A percentile compares a stretch with the other conserved stretches of the same genome.
Evolutionary conservation across 768 basidiomycete species (phyloP).

Genomic region (Tremella mesenterica): DNA sequence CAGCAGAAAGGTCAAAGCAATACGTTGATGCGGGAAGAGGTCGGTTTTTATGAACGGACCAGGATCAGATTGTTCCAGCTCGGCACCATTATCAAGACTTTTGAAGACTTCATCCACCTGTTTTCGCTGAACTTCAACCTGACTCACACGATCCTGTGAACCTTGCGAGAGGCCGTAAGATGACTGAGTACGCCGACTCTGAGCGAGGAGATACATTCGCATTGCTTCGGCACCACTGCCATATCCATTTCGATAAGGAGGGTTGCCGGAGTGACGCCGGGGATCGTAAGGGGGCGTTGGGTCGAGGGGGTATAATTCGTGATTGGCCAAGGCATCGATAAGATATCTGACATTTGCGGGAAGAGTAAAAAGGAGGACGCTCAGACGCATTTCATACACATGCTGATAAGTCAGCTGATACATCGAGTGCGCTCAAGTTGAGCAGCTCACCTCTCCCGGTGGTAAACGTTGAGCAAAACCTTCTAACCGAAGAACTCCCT

Average conservation of each 20-base stretch:
- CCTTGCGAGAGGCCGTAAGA: neutral
- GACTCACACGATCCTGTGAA: constrained; percentile 51
- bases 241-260: constrained; percentile 83
- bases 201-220: constrained; percentile 11
- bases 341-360: constrained; percentile 85
- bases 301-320: constrained; percentile 66
- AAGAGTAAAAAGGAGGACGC: constrained; percentile 83
- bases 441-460: neutral
- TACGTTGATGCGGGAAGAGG: constrained; percentile 96
- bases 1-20: constrained; percentile 87
- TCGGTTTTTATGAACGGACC: constrained; percentile 60
- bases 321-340: constrained; percentile 62
- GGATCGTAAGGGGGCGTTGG: constrained; percentile 62
- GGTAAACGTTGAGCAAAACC: constrained; percentile 28
- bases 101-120: constrained; percentile 93
- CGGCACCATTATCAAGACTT: constrained; percentile 75
- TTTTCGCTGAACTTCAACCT: constrained; percentile 79
- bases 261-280: constrained; percentile 51
- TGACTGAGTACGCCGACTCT: neutral
- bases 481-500: constrained; percentile 41
- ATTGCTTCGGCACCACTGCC: constrained; percentile 33
- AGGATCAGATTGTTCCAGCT: constrained; percentile 75
- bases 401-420: constrained; percentile 38
- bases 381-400: constrained; percentile 54
- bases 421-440: neutral